phyloP scores from a whole-genome alignment of 2,329 filamentous ascomycete species.

The Ascochyta lentis region DNA sequence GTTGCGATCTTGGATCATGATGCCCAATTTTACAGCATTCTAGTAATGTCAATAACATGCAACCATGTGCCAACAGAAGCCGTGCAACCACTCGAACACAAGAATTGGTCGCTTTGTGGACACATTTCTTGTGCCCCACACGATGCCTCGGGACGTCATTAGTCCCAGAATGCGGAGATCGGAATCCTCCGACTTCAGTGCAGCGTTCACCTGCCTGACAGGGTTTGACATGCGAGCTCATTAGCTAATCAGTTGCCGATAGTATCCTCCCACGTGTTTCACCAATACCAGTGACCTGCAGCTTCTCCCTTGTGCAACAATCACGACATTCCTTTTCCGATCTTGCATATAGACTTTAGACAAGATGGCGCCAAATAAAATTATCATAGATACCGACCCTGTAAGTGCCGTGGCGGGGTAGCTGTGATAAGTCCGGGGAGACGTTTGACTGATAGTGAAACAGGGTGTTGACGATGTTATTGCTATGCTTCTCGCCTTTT shows the following conservation, averaged over 20 bases:
- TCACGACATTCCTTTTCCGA: slow-evolving; percentile 7
- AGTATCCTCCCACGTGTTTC: slow-evolving; percentile 13
- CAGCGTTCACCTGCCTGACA: slow-evolving; percentile 25
- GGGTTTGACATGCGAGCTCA: slow-evolving; percentile 20
- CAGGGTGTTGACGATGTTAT: slow-evolving; percentile 88
- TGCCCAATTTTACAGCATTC: slow-evolving; percentile 4
- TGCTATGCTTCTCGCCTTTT: slow-evolving; percentile 84
- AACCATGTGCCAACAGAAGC: background rate
- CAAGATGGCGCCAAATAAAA: slow-evolving; percentile 59
- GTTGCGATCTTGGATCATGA: slow-evolving; percentile 21
- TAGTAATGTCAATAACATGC: background rate
- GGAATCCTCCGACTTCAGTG: slow-evolving; percentile 21
- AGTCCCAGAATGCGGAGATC: slow-evolving; percentile 24
- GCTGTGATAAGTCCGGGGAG: background rate
- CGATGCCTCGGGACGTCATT: slow-evolving; percentile 13
- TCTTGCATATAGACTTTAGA: slow-evolving; percentile 1
- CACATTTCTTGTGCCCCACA: slow-evolving; percentile 5
- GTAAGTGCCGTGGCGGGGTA: slow-evolving; percentile 55
- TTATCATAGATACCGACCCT: slow-evolving; percentile 97
- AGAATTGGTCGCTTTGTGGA: slow-evolving; percentile 4
- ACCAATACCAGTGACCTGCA: slow-evolving; percentile 2
- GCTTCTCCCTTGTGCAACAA: slow-evolving; percentile 10
- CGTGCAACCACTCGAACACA: background rate
- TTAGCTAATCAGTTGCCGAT: slow-evolving; percentile 32
- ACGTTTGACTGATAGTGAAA: background rate